Conservation (phyloP, 2,329 filamentous ascomycete genomes). For the Didymella segeticola region DNA sequence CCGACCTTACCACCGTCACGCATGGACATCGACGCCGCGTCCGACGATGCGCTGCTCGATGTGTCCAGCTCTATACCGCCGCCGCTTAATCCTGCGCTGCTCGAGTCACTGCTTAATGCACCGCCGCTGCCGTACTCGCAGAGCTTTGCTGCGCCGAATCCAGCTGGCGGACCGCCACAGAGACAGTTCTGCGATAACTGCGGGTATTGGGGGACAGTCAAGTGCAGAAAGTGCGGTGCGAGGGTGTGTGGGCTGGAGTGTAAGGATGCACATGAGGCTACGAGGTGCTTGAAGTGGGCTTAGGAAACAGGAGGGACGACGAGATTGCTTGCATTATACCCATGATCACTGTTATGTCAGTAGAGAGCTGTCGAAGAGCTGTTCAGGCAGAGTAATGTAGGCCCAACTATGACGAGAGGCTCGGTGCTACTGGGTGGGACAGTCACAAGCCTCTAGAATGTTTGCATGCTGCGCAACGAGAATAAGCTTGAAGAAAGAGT, state of each 20-base stretch:
- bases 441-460: no score
- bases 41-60: constrained; percentile 62
- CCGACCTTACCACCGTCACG: constrained; percentile 14
- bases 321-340: constrained; percentile 22
- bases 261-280: constrained; percentile 73
- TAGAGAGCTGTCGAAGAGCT: no score
- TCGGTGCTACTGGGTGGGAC: no score
- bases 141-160: constrained; percentile 56
- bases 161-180: constrained; percentile 55
- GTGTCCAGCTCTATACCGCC: constrained; percentile 62
- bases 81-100: constrained; percentile 65
- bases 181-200: constrained; percentile 79
- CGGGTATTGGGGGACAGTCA: constrained; percentile 80
- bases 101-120: constrained; percentile 67
- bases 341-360: constrained; percentile 4
- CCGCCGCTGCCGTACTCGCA: constrained; percentile 74
- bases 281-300: constrained; percentile 58
- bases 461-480: no score
- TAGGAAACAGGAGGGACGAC: constrained; percentile 8
- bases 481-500: no score
- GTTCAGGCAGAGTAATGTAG: background rate
- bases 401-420: no score
- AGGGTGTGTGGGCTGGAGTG: constrained; percentile 80
- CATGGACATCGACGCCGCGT: constrained; percentile 17
- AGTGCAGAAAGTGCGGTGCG: constrained; percentile 79